These are phyloP conservation scores for Periconia sp. DNA, from an alignment of 2,329 filamentous ascomycete species.

Conservation along the genomic window DNA sequence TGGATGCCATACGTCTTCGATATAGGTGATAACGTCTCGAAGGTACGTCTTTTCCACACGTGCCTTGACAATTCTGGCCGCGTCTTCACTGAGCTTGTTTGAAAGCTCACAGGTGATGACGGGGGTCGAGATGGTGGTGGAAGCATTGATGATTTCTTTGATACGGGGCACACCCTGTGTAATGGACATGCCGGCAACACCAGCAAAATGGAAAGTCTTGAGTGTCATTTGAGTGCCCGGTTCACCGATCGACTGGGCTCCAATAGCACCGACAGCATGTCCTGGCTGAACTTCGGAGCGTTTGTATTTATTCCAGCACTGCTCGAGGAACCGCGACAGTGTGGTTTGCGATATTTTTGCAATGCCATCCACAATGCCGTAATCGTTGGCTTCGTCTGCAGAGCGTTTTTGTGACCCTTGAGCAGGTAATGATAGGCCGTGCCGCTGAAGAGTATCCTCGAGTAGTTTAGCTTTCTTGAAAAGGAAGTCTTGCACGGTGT, in stretches of 20 bases:
- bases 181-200: constrained; percentile 99
- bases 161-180: constrained; percentile 99
- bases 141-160: constrained; percentile 99
- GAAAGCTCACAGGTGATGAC: constrained; percentile 86
- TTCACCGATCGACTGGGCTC: constrained; percentile 96
- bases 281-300: constrained; percentile 91
- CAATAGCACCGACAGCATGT: constrained; percentile 92
- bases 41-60: constrained; percentile 95
- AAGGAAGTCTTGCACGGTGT: constrained; percentile 75
- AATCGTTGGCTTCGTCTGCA: constrained; percentile 43
- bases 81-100: constrained; percentile 72
- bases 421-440: constrained; percentile 23
- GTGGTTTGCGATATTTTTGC: constrained; percentile 80
- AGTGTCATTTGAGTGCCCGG: constrained; percentile 99
- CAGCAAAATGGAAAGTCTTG: constrained; percentile 99
- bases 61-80: constrained; percentile 87
- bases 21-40: constrained; percentile 74
- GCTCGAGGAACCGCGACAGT: constrained; percentile 72
- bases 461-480: constrained; percentile 64
- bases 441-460: constrained; percentile 45
- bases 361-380: constrained; percentile 62
- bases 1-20: constrained; percentile 87
- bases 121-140: constrained; percentile 88
- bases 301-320: constrained; percentile 88
- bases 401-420: constrained; percentile 7